Evolutionary conservation across 148 eudicot genomes (phyloP).

Genomic region (Silene conica): DNA sequence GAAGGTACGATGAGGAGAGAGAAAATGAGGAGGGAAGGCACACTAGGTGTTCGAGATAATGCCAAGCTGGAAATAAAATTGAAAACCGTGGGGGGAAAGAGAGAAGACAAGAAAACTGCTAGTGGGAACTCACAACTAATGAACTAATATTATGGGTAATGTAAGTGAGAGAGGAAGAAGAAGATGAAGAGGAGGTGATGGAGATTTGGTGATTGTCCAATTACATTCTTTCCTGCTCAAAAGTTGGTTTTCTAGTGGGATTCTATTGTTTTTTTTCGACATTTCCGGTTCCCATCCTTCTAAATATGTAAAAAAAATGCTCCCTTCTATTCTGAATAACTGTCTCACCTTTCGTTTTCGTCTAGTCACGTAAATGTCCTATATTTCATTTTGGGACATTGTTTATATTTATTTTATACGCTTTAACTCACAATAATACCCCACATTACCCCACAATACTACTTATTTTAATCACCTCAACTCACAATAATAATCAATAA

Average conservation of each 20-base stretch:
- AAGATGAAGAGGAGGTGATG: not conserved
- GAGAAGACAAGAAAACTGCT: conserved; percentile 33
- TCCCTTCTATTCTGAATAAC: no score
- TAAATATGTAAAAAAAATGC: no score
- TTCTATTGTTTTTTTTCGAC: not conserved
- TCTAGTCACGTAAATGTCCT: no score
- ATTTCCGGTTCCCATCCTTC: no score
- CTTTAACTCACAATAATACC: no score
- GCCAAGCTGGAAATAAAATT: conserved; percentile 23
- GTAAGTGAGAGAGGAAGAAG: not conserved
- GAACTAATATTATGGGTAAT: conserved; percentile 1
- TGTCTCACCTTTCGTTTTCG: no score
- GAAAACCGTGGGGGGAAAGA: conserved; percentile 12
- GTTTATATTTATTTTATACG: no score
- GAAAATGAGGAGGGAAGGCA: not conserved
- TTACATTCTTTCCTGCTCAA: not conserved
- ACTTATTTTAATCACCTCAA: no score
- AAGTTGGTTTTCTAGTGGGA: not conserved
- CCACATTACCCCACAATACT: no score
- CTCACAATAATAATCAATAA: no score
- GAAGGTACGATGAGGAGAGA: no score
- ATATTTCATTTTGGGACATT: no score
- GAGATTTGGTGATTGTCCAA: not conserved
- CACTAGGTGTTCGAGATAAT: conserved; percentile 30
- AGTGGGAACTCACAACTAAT: conserved; percentile 30